Base-by-base conservation (phyloP, 768 basidiomycete species). In the Phylloporus sp. region DNA sequence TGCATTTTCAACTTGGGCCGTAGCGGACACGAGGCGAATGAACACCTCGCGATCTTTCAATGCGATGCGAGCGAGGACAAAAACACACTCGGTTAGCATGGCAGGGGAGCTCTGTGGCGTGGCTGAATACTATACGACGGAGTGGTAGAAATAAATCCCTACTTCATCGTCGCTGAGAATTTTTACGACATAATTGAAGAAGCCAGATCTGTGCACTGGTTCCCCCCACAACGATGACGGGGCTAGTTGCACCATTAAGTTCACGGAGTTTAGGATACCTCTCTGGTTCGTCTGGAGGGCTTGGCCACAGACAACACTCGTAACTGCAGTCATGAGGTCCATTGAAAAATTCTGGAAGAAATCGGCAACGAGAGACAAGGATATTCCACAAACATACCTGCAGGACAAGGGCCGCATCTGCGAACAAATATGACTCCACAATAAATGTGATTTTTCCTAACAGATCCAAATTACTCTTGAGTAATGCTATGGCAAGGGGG, bases 401-500 rank as follows among this genome's bases (percentile, higher is more conserved):
- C 38, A 91, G 63, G 48, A 93, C 72, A 9, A 67, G 57, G 15
- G 66, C 49, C 0, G 79, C 79, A 63, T 89, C 85, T 15, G 89
- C 71, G n/a, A 95, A 63, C 48, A 89, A 69, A 61, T 92, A 94
- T 6, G 85, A 82, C 60, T 90, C 86, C 20, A 90, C 55, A 45
- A 93, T 79, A 46, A 68, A 69, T 15, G 78, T 78, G 22, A 82
- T 74, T 43, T 74, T 81, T 13, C 86, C 86, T 17, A 92, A 68
- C 18, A 90, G 64, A 54, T 93, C 90, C 35, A 90, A 67, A 52
- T 92, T 90, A 23, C 69, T 70, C 1, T 75, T 72, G 15, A 94
- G 68, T 5, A 90, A 64, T n/a, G 68, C 45, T 10, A 89, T 61
- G 3, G 78, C 78, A 27, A 76, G 59, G 15, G 86, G 87, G 45